A percentile compares a stretch with the other conserved stretches of the same genome.
Evolutionary conservation across 129 eudicot genomes (phyloP).

Genomic region (Escallonia herrerae): DNA sequence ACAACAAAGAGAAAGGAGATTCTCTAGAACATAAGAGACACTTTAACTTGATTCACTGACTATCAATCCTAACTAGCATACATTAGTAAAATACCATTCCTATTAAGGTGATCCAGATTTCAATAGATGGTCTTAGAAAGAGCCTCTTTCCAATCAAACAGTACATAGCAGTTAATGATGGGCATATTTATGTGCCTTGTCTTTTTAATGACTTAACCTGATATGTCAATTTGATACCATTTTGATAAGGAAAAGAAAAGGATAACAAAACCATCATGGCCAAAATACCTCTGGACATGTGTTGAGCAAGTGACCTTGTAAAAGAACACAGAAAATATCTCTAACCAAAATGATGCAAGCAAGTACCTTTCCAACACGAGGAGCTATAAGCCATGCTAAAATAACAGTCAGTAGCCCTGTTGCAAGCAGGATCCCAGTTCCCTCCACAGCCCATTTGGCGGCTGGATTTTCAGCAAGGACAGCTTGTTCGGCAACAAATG

Average conservation of each 20-base stretch:
- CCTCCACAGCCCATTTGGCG: conserved; percentile 66
- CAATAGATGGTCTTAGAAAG: too few species aligned
- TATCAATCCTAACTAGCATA: too few species aligned
- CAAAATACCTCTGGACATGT: background rate
- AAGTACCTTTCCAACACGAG: conserved; percentile 60
- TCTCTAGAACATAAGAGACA: too few species aligned
- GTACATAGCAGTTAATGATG: too few species aligned
- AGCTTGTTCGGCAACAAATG: conserved; percentile 25
- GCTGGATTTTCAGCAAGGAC: conserved; percentile 40
- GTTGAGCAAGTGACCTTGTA: background rate
- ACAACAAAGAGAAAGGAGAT: too few species aligned
- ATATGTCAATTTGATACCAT: too few species aligned
- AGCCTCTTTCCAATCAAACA: too few species aligned
- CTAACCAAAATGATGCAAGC: background rate
- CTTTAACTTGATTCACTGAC: too few species aligned
- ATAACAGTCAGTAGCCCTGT: conserved; percentile 59
- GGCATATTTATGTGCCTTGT: too few species aligned
- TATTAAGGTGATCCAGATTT: too few species aligned
- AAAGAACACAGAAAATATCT: background rate
- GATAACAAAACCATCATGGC: background rate
- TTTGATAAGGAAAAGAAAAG: background rate
- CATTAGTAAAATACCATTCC: too few species aligned
- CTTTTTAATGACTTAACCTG: too few species aligned
- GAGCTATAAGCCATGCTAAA: conserved; percentile 65
- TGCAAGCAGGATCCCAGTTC: conserved; percentile 59